A percentile compares a stretch with the other conserved stretches of the same genome.
phyloP scores from a whole-genome alignment of 768 basidiomycete species.

The button mushroom (Agaricus bisporus) region DNA sequence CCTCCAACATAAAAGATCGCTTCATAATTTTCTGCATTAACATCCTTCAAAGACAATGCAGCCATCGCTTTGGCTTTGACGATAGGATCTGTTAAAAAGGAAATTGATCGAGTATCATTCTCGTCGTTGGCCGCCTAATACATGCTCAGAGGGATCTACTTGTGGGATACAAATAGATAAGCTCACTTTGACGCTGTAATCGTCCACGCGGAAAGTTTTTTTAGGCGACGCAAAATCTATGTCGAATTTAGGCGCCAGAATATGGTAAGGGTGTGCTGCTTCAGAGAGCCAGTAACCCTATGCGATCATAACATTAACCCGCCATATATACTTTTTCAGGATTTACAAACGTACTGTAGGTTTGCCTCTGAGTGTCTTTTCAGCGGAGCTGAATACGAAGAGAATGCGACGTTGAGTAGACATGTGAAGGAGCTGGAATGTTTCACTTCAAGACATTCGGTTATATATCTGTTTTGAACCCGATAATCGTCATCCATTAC shows the following conservation, averaged over 20 bases:
- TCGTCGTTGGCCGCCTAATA: conserved; percentile 33
- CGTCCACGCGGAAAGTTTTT: conserved; percentile 64
- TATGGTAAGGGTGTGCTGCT: conserved; percentile 67
- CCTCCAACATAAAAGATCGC: conserved; percentile 79
- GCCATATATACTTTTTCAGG: not conserved
- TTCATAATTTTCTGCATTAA: conserved; percentile 56
- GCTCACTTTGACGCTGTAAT: conserved; percentile 43
- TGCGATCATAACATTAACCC: not conserved
- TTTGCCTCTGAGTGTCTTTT: conserved; percentile 45
- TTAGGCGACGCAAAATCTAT: conserved; percentile 56
- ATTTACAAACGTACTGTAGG: conserved; percentile 35
- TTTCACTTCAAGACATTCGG: too few species aligned
- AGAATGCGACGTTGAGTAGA: conserved; percentile 33
- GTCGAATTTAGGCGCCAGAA: conserved; percentile 39
- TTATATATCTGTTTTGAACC: not conserved
- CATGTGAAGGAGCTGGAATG: too few species aligned
- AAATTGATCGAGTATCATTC: conserved; percentile 45
- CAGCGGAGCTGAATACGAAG: conserved; percentile 69
- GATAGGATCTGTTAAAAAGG: conserved; percentile 53
- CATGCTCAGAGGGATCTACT: conserved; percentile 5
- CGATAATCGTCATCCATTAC: conserved; percentile 1
- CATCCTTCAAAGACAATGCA: conserved; percentile 55
- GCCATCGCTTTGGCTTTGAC: conserved; percentile 46
- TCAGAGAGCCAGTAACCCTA: conserved; percentile 80
- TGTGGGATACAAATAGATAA: not conserved